These are phyloP conservation scores for Coemansia sp. DNA, from an alignment of 192 early-diverging fungal genomes.

Conservation along the genomic window DNA sequence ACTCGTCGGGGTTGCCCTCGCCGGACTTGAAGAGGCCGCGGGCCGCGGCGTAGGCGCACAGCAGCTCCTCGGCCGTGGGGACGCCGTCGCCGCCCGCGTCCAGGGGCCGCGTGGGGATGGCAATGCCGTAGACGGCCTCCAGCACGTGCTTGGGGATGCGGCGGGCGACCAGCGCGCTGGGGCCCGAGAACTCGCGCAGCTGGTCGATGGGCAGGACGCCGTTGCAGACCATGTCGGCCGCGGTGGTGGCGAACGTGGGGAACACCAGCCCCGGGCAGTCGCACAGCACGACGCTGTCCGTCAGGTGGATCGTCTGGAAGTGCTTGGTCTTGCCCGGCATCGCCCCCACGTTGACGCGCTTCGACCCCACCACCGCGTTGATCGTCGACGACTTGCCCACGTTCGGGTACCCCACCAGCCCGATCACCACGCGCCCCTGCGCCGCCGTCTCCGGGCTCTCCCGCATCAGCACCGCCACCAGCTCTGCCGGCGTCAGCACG, in stretches of 20 bases:
- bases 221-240: conserved; percentile 98
- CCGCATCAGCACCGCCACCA: conserved; percentile 61
- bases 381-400: conserved; percentile 99
- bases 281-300: conserved; percentile 81
- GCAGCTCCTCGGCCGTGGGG: conserved; percentile 88
- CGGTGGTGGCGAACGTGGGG: conserved; percentile 96
- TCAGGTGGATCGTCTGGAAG: conserved; percentile 97
- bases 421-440: conserved; percentile 73
- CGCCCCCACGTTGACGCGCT: conserved; percentile 89
- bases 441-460: conserved; percentile 57
- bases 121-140: conserved; percentile 91
- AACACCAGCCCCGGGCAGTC: conserved; percentile 99
- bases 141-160: conserved; percentile 85
- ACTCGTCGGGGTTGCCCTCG: conserved; percentile 97
- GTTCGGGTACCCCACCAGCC: conserved; percentile 98
- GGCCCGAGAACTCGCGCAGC: conserved; percentile 90
- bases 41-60: conserved; percentile 87
- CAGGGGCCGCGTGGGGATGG: conserved; percentile 67
- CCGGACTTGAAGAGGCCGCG: conserved; percentile 86
- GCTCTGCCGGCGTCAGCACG: conserved; percentile 65
- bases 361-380: conserved; percentile 93
- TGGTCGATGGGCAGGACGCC: conserved; percentile 99
- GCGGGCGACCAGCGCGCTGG: conserved; percentile 72
- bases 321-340: conserved; percentile 99
- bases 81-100: conserved; percentile 75